These are phyloP conservation scores for Mycena albidolilacea DNA, from an alignment of 768 basidiomycete genomes.

Conservation along the genomic window DNA sequence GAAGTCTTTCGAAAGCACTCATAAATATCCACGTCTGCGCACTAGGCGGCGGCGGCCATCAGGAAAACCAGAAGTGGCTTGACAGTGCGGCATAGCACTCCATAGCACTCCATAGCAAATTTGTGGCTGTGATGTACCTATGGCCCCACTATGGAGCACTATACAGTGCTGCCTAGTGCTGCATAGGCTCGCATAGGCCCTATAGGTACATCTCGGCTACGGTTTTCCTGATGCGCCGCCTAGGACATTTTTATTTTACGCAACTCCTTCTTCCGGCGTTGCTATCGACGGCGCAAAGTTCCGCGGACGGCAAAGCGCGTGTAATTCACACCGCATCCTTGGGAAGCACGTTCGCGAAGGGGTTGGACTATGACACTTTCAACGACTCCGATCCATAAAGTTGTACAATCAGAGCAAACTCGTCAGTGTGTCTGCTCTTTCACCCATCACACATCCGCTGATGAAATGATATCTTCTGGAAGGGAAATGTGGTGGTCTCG, in stretches of 20 bases:
- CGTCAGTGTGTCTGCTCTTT: conserved; percentile 9
- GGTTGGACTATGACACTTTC: conserved; percentile 39
- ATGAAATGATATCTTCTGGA: neutral
- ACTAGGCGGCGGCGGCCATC: too few species aligned
- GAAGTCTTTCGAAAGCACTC: neutral
- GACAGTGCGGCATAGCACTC: too few species aligned
- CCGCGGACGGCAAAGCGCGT: conserved; percentile 56
- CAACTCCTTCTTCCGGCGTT: conserved; percentile 62
- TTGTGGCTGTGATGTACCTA: too few species aligned
- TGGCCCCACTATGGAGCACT: too few species aligned
- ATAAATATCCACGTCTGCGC: neutral
- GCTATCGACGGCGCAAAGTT: conserved; percentile 45
- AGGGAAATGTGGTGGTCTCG: conserved; percentile 63
- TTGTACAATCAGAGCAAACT: conserved; percentile 45
- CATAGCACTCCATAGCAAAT: too few species aligned
- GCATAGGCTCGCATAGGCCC: too few species aligned
- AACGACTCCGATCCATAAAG: conserved; percentile 38
- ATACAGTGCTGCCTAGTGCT: too few species aligned
- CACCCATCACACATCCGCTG: neutral
- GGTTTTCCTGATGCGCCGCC: too few species aligned
- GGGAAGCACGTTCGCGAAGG: conserved; percentile 22
- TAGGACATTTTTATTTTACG: conserved; percentile 77
- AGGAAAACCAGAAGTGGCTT: too few species aligned
- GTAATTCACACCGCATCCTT: conserved; percentile 52
- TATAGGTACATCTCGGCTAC: too few species aligned